Evolutionary conservation across 257 asterid genomes (phyloP).

Genomic region (Dorcoceras hygrometricum): DNA sequence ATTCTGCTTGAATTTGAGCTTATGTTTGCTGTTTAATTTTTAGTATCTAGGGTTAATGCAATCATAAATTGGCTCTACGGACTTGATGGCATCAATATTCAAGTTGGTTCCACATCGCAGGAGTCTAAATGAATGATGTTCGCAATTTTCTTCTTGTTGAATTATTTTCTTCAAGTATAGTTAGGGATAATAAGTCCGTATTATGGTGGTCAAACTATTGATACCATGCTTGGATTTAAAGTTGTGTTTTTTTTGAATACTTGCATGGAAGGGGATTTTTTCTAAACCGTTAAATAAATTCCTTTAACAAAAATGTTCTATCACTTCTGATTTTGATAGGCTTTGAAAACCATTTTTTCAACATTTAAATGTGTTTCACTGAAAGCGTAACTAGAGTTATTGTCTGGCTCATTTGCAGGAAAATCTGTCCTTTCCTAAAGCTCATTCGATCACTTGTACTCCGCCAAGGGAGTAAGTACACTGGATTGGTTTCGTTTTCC

Average conservation of each 20-base stretch:
- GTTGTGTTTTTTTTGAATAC: too few species aligned
- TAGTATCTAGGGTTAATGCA: too few species aligned
- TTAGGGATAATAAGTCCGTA: too few species aligned
- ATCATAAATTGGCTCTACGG: too few species aligned
- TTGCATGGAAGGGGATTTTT: not conserved
- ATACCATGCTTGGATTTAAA: not conserved
- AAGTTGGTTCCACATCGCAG: too few species aligned
- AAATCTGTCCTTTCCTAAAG: slow-evolving; percentile 31
- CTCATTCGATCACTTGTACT: slow-evolving; percentile 37
- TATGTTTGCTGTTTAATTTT: too few species aligned
- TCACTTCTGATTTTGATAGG: not conserved
- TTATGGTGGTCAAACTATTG: not conserved
- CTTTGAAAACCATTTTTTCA: not conserved
- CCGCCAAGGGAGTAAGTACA: slow-evolving; percentile 70
- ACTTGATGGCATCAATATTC: too few species aligned
- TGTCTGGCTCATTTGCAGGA: slow-evolving; percentile 30
- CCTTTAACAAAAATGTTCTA: not conserved
- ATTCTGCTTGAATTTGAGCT: too few species aligned
- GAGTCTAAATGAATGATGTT: too few species aligned
- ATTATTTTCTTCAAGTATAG: too few species aligned
- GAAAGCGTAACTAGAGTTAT: slow-evolving; percentile 17
- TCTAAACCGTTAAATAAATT: not conserved
- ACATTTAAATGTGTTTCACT: not conserved
- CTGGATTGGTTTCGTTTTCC: slow-evolving; percentile 1
- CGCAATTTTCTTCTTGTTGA: too few species aligned